Evolutionary conservation across 306 rosid species (phyloP).

Genomic region (Neltuma alba): DNA sequence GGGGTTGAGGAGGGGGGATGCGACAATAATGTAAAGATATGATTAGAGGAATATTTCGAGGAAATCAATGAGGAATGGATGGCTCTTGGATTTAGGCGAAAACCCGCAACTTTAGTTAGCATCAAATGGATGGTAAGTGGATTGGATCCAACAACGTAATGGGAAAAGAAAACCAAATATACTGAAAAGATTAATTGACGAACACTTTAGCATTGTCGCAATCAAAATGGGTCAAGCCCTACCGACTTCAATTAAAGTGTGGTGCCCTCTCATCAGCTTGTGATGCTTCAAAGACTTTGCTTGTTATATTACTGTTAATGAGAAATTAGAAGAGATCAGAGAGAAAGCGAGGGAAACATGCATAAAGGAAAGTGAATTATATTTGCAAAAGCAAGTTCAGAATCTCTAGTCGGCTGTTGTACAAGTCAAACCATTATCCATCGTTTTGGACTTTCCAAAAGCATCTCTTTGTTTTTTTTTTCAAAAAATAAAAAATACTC

Average conservation of each 20-base stretch:
- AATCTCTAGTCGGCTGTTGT: neutral
- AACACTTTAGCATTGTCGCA: neutral
- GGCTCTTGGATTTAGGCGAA: constrained; percentile 14
- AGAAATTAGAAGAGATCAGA: neutral
- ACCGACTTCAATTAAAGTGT: neutral
- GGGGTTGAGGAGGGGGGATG: neutral
- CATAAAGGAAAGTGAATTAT: neutral
- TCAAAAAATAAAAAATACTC: too few species aligned
- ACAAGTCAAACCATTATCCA: neutral
- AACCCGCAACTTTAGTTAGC: constrained; percentile 25
- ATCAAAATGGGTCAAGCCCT: constrained; percentile 5
- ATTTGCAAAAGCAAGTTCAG: neutral
- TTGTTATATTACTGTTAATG: neutral
- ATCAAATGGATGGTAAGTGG: neutral
- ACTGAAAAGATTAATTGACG: too few species aligned
- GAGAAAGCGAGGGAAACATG: neutral
- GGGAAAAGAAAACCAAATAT: neutral
- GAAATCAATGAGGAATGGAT: neutral
- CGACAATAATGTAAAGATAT: constrained; percentile 13
- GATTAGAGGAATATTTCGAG: constrained; percentile 20
- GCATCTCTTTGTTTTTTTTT: too few species aligned
- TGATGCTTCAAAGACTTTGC: neutral
- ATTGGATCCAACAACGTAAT: constrained; percentile 41
- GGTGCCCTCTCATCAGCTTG: neutral
- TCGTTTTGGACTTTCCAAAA: neutral